phyloP scores from a whole-genome alignment of 208 protist species.

The Phytomonas serpens region DNA sequence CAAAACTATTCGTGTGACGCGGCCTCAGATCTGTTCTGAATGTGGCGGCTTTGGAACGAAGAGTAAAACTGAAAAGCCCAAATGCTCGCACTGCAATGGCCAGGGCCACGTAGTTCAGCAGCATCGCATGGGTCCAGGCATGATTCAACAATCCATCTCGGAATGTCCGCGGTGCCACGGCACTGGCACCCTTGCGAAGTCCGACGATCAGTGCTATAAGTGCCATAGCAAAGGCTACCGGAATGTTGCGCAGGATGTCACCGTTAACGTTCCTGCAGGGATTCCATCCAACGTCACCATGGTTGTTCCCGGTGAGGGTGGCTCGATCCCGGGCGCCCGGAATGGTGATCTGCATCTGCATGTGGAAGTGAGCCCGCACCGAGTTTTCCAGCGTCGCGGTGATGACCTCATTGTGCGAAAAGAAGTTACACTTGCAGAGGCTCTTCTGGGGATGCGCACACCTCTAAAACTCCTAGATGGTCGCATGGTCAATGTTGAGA shows the following conservation, averaged over 20 bases:
- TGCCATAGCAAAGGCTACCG: slow-evolving; percentile 94
- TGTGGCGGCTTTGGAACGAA: slow-evolving; percentile 87
- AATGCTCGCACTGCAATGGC: slow-evolving; percentile 91
- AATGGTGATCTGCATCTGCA: slow-evolving; percentile 97
- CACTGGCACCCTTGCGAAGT: slow-evolving; percentile 81
- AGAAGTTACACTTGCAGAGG: slow-evolving; percentile 91
- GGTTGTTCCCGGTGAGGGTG: slow-evolving; percentile 93
- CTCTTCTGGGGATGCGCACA: slow-evolving; percentile 87
- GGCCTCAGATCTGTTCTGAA: slow-evolving; percentile 76
- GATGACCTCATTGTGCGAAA: slow-evolving; percentile 92
- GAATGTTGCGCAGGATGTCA: slow-evolving; percentile 89
- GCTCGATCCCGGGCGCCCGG: slow-evolving; percentile 85
- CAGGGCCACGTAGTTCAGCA: slow-evolving; percentile 88
- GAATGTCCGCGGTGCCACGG: slow-evolving; percentile 92
- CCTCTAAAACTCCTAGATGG: slow-evolving; percentile 90
- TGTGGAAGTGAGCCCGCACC: slow-evolving; percentile 91
- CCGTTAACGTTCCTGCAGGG: slow-evolving; percentile 94
- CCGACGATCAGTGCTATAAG: slow-evolving; percentile 92
- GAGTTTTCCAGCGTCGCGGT: slow-evolving; percentile 89
- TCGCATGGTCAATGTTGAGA: slow-evolving; percentile 76
- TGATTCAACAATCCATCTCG: slow-evolving; percentile 93
- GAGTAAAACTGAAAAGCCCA: slow-evolving; percentile 80
- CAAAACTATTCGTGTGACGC: slow-evolving; percentile 73
- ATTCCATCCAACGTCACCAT: slow-evolving; percentile 95
- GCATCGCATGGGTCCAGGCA: slow-evolving; percentile 93